phyloP scores from a whole-genome alignment of 2,329 filamentous ascomycete species.

The Trichoderma gracile region DNA sequence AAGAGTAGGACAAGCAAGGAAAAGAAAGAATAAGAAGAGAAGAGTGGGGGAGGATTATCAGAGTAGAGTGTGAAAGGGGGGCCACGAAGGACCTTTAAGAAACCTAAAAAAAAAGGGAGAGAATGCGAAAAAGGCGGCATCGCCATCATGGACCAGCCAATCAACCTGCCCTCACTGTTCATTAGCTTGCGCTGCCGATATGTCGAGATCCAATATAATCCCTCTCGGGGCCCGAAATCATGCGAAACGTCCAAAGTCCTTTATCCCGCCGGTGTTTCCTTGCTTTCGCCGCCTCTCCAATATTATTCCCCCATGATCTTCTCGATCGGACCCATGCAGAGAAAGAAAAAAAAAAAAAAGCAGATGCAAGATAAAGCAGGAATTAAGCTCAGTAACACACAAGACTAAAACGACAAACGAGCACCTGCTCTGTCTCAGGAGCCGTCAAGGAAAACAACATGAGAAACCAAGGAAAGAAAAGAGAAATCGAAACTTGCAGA shows the following conservation, averaged over 20 bases:
- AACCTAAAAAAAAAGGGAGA: slow-evolving; percentile 40
- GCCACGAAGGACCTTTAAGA: slow-evolving; percentile 42
- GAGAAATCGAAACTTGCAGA: background rate
- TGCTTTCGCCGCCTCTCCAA: slow-evolving; percentile 31
- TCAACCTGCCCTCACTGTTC: slow-evolving; percentile 44
- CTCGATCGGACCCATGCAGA: slow-evolving; percentile 30
- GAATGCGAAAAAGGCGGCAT: slow-evolving; percentile 35
- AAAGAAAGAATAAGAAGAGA: slow-evolving; percentile 21
- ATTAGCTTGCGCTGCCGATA: slow-evolving; percentile 45
- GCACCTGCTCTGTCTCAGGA: slow-evolving; percentile 42
- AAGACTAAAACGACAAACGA: slow-evolving; percentile 32
- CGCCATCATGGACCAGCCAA: slow-evolving; percentile 56
- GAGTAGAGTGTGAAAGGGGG: slow-evolving; percentile 35
- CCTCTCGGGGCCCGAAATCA: slow-evolving; percentile 31
- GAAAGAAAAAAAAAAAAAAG: slow-evolving; percentile 6
- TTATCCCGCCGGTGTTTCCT: slow-evolving; percentile 30
- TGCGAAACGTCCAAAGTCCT: slow-evolving; percentile 33
- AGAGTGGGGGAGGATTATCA: slow-evolving; percentile 30
- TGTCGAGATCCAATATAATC: slow-evolving; percentile 37
- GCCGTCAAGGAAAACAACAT: slow-evolving; percentile 38
- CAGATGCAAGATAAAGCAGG: slow-evolving; percentile 17
- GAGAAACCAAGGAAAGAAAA: slow-evolving; percentile 32
- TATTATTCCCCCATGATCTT: slow-evolving; percentile 34
- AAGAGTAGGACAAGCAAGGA: slow-evolving; percentile 28
- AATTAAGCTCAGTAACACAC: slow-evolving; percentile 27